Evolutionary conservation across 2,329 filamentous ascomycete species (phyloP).

Genomic region (Ceratocystis destructans): DNA sequence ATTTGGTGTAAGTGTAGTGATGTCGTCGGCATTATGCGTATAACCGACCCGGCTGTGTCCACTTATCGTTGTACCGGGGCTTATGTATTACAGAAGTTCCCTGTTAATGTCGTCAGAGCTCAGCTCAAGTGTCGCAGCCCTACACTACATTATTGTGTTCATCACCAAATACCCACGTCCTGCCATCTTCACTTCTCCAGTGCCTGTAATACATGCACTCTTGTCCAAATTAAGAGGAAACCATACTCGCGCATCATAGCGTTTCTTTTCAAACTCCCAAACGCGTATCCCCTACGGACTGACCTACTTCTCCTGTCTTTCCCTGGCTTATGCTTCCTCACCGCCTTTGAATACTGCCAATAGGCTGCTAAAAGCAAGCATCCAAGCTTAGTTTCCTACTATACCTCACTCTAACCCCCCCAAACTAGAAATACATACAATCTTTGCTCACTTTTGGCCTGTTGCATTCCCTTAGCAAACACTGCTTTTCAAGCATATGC

Average conservation of each 20-base stretch:
- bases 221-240: background rate
- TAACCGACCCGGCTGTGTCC: background rate
- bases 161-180: background rate
- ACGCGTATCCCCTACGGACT: background rate
- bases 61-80: background rate
- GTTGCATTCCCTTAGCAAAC: background rate
- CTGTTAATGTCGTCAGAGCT: conserved; percentile 6
- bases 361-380: background rate
- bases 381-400: background rate
- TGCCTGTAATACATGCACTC: background rate
- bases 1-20: conserved; percentile 1
- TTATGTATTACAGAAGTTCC: background rate
- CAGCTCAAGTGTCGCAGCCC: background rate
- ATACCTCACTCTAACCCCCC: background rate
- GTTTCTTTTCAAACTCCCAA: background rate
- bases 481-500: conserved; percentile 20
- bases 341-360: conserved; percentile 2
- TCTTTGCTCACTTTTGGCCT: background rate
- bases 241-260: background rate
- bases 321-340: background rate
- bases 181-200: background rate
- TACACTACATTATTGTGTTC: background rate
- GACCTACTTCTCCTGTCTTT: background rate
- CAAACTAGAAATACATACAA: background rate
- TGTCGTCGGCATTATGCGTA: conserved; percentile 3